These are phyloP conservation scores for Cordyceps pruinosa DNA, from an alignment of 2,329 filamentous ascomycete genomes.

Conservation along the genomic window DNA sequence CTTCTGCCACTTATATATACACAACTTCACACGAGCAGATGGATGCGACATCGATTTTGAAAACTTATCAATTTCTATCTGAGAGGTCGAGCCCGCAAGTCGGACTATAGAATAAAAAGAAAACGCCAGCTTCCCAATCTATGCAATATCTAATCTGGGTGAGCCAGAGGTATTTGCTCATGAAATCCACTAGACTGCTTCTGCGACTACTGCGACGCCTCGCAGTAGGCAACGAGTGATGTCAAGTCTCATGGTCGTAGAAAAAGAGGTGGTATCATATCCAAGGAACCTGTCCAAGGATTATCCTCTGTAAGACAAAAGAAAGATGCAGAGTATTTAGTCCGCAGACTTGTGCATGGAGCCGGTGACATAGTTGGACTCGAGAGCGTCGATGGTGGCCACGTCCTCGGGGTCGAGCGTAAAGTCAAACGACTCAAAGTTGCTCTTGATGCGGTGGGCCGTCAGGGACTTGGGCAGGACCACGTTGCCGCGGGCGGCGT, in stretches of 20 bases:
- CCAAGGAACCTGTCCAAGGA: slow-evolving; percentile 1
- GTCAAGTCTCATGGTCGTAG: slow-evolving; percentile 8
- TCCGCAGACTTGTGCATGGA: slow-evolving; percentile 34
- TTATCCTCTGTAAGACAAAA: slow-evolving; percentile 9
- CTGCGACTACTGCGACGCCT: neutral
- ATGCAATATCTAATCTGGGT: slow-evolving; percentile 12
- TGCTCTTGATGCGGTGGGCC: slow-evolving; percentile 57
- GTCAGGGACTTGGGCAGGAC: slow-evolving; percentile 68
- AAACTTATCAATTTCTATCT: slow-evolving; percentile 2
- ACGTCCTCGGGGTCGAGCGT: slow-evolving; percentile 55
- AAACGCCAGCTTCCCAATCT: slow-evolving; percentile 13
- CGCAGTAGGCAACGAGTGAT: neutral
- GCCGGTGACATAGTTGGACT: slow-evolving; percentile 67
- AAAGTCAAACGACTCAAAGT: slow-evolving; percentile 56
- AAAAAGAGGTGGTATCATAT: slow-evolving; percentile 13
- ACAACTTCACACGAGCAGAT: neutral
- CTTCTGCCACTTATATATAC: neutral
- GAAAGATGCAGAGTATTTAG: slow-evolving; percentile 18
- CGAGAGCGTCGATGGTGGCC: slow-evolving; percentile 54
- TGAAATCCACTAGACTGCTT: slow-evolving; percentile 6
- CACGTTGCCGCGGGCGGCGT: slow-evolving; percentile 65
- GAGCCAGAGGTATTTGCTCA: slow-evolving; percentile 8
- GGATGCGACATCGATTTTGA: neutral
- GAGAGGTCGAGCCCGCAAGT: neutral
- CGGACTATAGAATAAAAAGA: neutral